These are phyloP conservation scores for Zasmidium cellare DNA, from an alignment of 2,329 filamentous ascomycete genomes.

Conservation along the genomic window DNA sequence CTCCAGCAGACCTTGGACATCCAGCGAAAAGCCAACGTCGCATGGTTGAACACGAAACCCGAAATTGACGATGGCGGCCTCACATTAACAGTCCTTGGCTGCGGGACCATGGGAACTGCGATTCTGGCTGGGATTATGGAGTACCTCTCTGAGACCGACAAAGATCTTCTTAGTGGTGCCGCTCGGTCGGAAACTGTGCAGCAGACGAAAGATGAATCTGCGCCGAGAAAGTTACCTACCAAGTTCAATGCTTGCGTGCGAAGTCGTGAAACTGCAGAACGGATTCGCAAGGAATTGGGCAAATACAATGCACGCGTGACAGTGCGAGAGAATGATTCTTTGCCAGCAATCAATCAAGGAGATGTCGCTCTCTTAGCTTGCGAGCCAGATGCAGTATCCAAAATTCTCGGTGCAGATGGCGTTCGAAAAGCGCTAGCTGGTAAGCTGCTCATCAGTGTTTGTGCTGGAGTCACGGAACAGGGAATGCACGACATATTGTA, in stretches of 20 bases:
- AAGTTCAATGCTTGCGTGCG: constrained; percentile 81
- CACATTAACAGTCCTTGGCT: constrained; percentile 78
- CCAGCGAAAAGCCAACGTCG: constrained; percentile 26
- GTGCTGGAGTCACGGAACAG: constrained; percentile 70
- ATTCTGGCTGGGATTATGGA: constrained; percentile 78
- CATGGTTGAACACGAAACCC: constrained; percentile 22
- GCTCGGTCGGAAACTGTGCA: neutral
- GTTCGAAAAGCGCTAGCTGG: constrained; percentile 72
- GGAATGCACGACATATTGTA: constrained; percentile 62
- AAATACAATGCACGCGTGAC: constrained; percentile 63
- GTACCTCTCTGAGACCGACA: constrained; percentile 57
- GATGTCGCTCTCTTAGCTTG: constrained; percentile 77
- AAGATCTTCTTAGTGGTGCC: constrained; percentile 34
- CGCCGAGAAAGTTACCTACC: constrained; percentile 63
- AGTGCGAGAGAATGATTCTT: constrained; percentile 71
- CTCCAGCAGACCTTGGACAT: constrained; percentile 29
- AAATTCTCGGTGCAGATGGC: constrained; percentile 66
- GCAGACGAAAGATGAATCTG: constrained; percentile 2
- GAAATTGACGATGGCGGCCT: constrained; percentile 44
- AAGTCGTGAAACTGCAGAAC: constrained; percentile 66
- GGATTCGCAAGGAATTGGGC: constrained; percentile 65
- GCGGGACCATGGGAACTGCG: constrained; percentile 85
- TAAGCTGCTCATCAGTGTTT: constrained; percentile 80
- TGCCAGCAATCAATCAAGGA: constrained; percentile 64
- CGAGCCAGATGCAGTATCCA: constrained; percentile 73